A percentile compares a stretch with the other conserved stretches of the same genome.
Conservation (phyloP, 805 yeast species). For the Pichia thaimueangensis region DNA sequence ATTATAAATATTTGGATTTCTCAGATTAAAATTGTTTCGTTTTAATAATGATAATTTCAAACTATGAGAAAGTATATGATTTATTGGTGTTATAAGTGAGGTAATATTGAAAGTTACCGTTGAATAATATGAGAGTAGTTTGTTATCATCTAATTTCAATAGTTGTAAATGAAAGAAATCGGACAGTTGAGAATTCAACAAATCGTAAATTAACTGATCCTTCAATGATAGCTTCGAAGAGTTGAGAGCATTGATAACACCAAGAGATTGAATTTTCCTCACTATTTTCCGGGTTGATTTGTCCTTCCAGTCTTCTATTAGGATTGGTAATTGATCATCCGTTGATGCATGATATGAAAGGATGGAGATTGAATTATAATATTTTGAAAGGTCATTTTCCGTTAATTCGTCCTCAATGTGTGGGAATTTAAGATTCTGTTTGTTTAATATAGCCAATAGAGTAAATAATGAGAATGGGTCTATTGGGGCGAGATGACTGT, state of each 20-base stretch:
- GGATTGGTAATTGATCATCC: slow-evolving; percentile 46
- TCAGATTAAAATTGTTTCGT: slow-evolving; percentile 19
- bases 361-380: slow-evolving; percentile 28
- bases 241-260: slow-evolving; percentile 33
- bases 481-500: slow-evolving; percentile 37
- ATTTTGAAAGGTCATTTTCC: not conserved
- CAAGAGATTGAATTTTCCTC: slow-evolving; percentile 33
- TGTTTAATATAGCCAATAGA: not conserved
- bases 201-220: slow-evolving; percentile 32
- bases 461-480: slow-evolving; percentile 50
- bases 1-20: slow-evolving; percentile 26
- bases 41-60: slow-evolving; percentile 3
- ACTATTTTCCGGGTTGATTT: slow-evolving; percentile 25
- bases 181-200: slow-evolving; percentile 42
- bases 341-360: slow-evolving; percentile 45
- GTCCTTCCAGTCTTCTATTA: slow-evolving; percentile 42
- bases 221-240: slow-evolving; percentile 27
- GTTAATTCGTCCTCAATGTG: not conserved
- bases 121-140: slow-evolving; percentile 10
- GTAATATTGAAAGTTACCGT: no score
- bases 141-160: slow-evolving; percentile 6
- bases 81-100: no score
- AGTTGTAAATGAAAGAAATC: slow-evolving; percentile 36
- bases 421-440: slow-evolving; percentile 1
- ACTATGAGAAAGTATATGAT: no score